These are phyloP conservation scores for Otatea glauca DNA, from an alignment of 176 grass and related monocot species.

Conservation along the genomic window DNA sequence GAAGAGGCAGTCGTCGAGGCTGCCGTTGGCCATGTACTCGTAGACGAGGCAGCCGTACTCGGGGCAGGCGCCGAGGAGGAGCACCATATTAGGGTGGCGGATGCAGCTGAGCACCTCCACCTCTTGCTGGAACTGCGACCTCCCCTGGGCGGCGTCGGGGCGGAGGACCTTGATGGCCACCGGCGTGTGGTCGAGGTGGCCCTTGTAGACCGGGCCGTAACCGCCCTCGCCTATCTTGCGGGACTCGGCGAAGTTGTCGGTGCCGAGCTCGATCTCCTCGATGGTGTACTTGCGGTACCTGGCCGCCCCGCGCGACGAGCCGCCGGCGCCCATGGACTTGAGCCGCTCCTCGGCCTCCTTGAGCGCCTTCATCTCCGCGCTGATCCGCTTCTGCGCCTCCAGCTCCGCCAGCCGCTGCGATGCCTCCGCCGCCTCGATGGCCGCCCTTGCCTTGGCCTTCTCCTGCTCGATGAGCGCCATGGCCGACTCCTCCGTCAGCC, in stretches of 20 bases:
- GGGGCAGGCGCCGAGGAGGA: constrained; percentile 89
- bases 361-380: constrained; percentile 64
- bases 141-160: constrained; percentile 80
- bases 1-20: constrained; percentile 88
- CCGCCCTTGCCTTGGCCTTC: constrained; percentile 66
- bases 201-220: constrained; percentile 89
- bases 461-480: constrained; percentile 74
- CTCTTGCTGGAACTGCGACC: constrained; percentile 94
- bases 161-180: constrained; percentile 95
- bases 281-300: constrained; percentile 73
- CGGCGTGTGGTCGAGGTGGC: constrained; percentile 76
- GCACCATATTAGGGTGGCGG: constrained; percentile 93
- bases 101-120: constrained; percentile 95
- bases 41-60: constrained; percentile 94
- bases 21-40: constrained; percentile 94
- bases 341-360: constrained; percentile 69
- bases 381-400: constrained; percentile 73
- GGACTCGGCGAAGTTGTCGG: constrained; percentile 62
- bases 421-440: constrained; percentile 66
- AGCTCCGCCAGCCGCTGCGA: constrained; percentile 72
- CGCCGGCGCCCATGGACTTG: constrained; percentile 25
- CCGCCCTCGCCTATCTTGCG: constrained; percentile 93
- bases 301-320: constrained; percentile 30
- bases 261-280: constrained; percentile 83
- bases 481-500: constrained; percentile 68